Conservation (phyloP, 106 monocot species). For the Cymbidium sinense region DNA sequence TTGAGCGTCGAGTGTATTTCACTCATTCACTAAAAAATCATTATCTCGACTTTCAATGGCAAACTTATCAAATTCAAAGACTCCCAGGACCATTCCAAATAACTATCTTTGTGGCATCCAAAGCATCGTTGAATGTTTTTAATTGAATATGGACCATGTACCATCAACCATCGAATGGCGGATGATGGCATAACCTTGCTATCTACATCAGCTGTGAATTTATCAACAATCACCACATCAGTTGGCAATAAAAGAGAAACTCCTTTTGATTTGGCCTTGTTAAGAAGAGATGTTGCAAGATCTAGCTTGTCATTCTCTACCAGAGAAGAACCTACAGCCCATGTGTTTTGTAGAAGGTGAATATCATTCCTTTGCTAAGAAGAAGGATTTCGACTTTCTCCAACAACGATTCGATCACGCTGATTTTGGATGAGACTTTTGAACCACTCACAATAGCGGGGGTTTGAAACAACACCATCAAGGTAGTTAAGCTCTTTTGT, state of each 20-base stretch:
- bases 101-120: constrained; percentile 46
- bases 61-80: constrained; percentile 63
- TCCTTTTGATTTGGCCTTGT: too few relatives aligned
- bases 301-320: too few relatives aligned
- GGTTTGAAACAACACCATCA: constrained; percentile 53
- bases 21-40: too few relatives aligned
- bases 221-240: constrained; percentile 57
- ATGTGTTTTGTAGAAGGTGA: too few relatives aligned
- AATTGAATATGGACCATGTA: constrained; percentile 54
- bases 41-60: constrained; percentile 52
- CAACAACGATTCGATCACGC: too few relatives aligned
- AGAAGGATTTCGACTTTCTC: too few relatives aligned
- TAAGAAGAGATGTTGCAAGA: too few relatives aligned
- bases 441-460: too few relatives aligned
- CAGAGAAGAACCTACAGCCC: too few relatives aligned
- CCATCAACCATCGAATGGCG: constrained; percentile 63
- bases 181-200: constrained; percentile 53
- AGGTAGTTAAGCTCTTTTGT: constrained; percentile 67
- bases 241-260: constrained; percentile 49
- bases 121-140: constrained; percentile 42
- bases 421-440: too few relatives aligned
- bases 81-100: constrained; percentile 76
- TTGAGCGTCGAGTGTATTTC: too few relatives aligned
- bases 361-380: too few relatives aligned
- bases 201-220: constrained; percentile 56